Percentiles rank a stretch among this genome's conserved stretches.
phyloP scores from a whole-genome alignment of 2,329 filamentous ascomycete species.

The Emmonsiellopsis sp. region DNA sequence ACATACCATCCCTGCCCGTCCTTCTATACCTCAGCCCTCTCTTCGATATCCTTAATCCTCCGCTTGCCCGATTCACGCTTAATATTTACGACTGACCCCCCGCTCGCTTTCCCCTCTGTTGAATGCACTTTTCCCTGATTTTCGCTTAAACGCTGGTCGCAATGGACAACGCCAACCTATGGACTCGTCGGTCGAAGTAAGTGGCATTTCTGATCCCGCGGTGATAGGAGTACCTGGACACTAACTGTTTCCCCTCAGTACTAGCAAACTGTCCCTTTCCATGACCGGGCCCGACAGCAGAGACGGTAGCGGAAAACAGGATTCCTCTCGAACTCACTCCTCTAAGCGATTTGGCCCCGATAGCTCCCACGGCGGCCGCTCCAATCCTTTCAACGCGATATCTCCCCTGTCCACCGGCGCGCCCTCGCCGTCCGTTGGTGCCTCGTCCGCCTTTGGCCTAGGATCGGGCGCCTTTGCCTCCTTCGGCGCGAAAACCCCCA shows the following conservation, averaged over 20 bases:
- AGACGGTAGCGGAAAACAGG: conserved; percentile 44
- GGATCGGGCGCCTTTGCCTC: conserved; percentile 94
- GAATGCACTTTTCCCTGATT: not conserved
- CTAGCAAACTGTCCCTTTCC: conserved; percentile 83
- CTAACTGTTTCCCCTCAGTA: conserved; percentile 39
- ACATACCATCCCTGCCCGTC: not conserved
- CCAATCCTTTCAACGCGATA: conserved; percentile 69
- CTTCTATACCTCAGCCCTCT: not conserved
- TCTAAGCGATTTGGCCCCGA: conserved; percentile 68
- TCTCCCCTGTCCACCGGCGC: conserved; percentile 60
- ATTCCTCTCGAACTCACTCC: conserved; percentile 53
- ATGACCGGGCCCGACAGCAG: conserved; percentile 53
- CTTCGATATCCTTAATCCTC: not conserved
- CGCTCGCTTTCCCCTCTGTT: not conserved
- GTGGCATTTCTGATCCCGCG: conserved; percentile 13
- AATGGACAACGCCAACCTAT: conserved; percentile 42
- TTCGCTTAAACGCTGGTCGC: not conserved
- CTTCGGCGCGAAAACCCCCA: conserved; percentile 85
- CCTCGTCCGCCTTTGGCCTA: conserved; percentile 83
- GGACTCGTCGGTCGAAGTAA: conserved; percentile 41
- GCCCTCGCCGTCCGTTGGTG: conserved; percentile 64
- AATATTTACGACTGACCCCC: not conserved
- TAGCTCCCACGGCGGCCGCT: conserved; percentile 56
- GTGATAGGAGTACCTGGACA: conserved; percentile 15
- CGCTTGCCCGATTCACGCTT: not conserved